These are phyloP conservation scores for Corinectria fuckeliana DNA, from an alignment of 2,329 filamentous ascomycete genomes.

Conservation along the genomic window DNA sequence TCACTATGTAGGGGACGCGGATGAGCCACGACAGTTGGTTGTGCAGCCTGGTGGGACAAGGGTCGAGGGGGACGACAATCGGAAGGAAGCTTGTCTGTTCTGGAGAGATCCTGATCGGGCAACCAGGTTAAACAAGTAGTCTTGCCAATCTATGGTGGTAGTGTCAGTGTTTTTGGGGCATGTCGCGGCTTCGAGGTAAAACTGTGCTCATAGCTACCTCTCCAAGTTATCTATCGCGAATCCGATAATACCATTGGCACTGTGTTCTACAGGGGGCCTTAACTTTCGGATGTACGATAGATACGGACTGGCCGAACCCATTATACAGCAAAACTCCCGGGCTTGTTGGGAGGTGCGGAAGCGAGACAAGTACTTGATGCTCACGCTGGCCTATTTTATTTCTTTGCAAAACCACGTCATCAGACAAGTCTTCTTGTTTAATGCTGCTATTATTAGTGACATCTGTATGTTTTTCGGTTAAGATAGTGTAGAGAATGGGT, in stretches of 20 bases:
- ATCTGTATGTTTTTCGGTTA: too few species aligned
- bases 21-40: constrained; percentile 38
- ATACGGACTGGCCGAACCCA: background rate
- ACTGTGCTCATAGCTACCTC: too few species aligned
- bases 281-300: background rate
- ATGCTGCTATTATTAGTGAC: too few species aligned
- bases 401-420: too few species aligned
- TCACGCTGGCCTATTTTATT: background rate
- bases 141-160: too few species aligned
- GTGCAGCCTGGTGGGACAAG: constrained; percentile 41
- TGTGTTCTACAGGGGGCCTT: background rate
- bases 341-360: background rate
- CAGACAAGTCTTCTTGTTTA: too few species aligned
- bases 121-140: constrained; percentile 43
- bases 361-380: background rate
- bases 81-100: constrained; percentile 43
- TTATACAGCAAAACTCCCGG: background rate
- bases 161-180: too few species aligned
- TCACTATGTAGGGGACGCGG: constrained; percentile 9
- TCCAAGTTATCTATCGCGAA: background rate
- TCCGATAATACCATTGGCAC: too few species aligned
- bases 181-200: too few species aligned
- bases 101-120: constrained; percentile 47
- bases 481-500: too few species aligned
- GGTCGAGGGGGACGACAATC: constrained; percentile 43